phyloP scores from a whole-genome alignment of 2,329 filamentous ascomycete genomes.

The Penicillium sp. region DNA sequence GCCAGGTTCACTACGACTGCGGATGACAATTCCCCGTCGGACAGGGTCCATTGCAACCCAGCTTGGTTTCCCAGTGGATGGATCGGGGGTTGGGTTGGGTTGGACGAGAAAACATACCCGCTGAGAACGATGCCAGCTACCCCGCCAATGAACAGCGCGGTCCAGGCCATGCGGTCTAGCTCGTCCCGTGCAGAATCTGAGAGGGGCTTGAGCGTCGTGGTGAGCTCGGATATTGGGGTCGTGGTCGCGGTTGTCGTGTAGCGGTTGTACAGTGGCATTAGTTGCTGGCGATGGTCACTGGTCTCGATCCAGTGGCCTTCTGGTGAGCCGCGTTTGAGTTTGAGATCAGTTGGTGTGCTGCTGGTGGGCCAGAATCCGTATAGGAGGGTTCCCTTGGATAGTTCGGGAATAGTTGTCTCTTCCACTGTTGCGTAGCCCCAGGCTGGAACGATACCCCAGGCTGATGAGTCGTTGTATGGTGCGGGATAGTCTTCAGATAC shows the following conservation, averaged over 20 bases:
- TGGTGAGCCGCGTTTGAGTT: slow-evolving; percentile 29
- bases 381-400: slow-evolving; percentile 37
- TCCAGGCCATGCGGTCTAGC: slow-evolving; percentile 25
- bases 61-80: slow-evolving; percentile 16
- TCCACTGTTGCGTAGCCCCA: slow-evolving; percentile 50
- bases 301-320: slow-evolving; percentile 40
- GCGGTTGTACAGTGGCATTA: slow-evolving; percentile 49
- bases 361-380: slow-evolving; percentile 49
- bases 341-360: slow-evolving; percentile 38
- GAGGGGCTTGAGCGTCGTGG: background rate
- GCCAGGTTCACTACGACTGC: slow-evolving; percentile 35
- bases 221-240: background rate
- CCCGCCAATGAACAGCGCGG: slow-evolving; percentile 27
- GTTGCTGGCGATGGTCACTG: slow-evolving; percentile 35
- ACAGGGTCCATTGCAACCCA: slow-evolving; percentile 25
- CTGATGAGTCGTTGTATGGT: slow-evolving; percentile 33
- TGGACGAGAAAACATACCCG: slow-evolving; percentile 33
- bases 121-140: slow-evolving; percentile 33
- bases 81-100: slow-evolving; percentile 15
- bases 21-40: slow-evolving; percentile 34
- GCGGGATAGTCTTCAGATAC: slow-evolving; percentile 34
- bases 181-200: slow-evolving; percentile 9
- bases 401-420: slow-evolving; percentile 39
- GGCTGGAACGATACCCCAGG: slow-evolving; percentile 50
- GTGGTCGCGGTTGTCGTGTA: slow-evolving; percentile 29